phyloP scores from a whole-genome alignment of 495 filamentous ascomycete genomes.

The Choiromyces venosus region DNA sequence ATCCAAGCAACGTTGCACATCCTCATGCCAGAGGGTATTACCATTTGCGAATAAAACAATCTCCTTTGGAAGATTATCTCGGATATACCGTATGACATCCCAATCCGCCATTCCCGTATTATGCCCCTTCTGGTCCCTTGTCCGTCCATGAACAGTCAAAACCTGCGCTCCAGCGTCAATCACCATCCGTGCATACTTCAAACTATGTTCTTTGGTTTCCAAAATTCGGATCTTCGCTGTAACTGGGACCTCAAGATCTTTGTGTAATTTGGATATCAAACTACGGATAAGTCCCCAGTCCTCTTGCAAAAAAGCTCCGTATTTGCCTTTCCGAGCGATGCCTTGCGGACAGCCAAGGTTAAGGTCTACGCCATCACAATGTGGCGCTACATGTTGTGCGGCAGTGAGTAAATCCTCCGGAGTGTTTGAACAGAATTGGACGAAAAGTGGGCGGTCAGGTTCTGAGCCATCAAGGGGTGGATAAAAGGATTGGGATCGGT shows the following conservation, averaged over 20 bases:
- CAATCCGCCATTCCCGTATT: constrained; percentile 92
- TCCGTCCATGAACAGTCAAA: constrained; percentile 83
- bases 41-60: constrained; percentile 96
- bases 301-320: constrained; percentile 92
- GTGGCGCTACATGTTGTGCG: constrained; percentile 66
- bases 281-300: constrained; percentile 74
- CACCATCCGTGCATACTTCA: constrained; percentile 86
- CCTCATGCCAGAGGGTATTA: constrained; percentile 77
- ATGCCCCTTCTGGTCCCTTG: constrained; percentile 90
- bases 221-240: constrained; percentile 93
- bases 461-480: constrained; percentile 77
- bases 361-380: constrained; percentile 92
- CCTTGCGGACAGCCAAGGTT: constrained; percentile 98
- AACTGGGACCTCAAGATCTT: constrained; percentile 63
- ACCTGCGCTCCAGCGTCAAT: constrained; percentile 85
- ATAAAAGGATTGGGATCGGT: constrained; percentile 72
- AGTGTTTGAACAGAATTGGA: constrained; percentile 94
- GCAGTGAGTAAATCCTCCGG: constrained; percentile 71
- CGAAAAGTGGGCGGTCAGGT: constrained; percentile 81
- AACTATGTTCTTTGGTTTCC: constrained; percentile 75
- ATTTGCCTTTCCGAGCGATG: constrained; percentile 82
- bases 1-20: constrained; percentile 71
- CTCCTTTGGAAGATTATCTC: constrained; percentile 75
- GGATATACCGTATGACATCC: constrained; percentile 71
- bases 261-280: constrained; percentile 72